phyloP scores from a whole-genome alignment of 257 asterid species.

The Ilex asprella region DNA sequence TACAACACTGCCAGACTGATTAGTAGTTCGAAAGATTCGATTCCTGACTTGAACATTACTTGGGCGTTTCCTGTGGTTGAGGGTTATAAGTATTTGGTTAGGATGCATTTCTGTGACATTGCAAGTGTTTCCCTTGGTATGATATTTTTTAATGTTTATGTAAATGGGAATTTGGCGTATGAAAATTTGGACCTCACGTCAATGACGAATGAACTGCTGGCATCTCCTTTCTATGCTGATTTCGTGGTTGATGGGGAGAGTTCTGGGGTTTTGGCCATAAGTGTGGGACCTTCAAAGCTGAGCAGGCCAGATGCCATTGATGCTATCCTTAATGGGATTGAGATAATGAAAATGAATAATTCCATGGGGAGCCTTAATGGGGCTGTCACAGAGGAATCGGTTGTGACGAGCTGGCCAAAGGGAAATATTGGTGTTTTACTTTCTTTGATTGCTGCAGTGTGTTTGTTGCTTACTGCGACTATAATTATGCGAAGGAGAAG shows the following conservation, averaged over 20 bases:
- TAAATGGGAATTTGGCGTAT: constrained; percentile 68
- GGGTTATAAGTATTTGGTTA: constrained; percentile 57
- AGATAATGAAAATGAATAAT: constrained; percentile 74
- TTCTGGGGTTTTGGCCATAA: constrained; percentile 37
- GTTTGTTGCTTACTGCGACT: constrained; percentile 48
- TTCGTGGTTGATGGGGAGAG: constrained; percentile 44
- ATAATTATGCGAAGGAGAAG: constrained; percentile 50
- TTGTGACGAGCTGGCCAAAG: constrained; percentile 56
- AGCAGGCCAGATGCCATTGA: constrained; percentile 61
- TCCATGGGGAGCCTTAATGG: constrained; percentile 71
- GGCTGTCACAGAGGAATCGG: constrained; percentile 42
- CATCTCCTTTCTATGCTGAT: constrained; percentile 93
- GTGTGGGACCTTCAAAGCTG: constrained; percentile 71
- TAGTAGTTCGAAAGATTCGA: constrained; percentile 33
- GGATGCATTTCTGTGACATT: constrained; percentile 90
- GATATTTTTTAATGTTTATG: constrained; percentile 78
- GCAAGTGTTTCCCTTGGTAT: constrained; percentile 48
- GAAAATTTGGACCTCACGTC: constrained; percentile 62
- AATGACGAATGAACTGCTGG: constrained; percentile 42
- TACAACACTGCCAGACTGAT: constrained; percentile 74
- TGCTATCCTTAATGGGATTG: constrained; percentile 83
- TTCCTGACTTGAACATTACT: constrained; percentile 45
- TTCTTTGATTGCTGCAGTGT: constrained; percentile 47
- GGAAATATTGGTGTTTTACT: constrained; percentile 28
- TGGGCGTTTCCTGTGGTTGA: constrained; percentile 60